These are phyloP conservation scores for Bipolaris sorokiniana DNA, from an alignment of 2,329 filamentous ascomycete genomes.

Conservation along the genomic window DNA sequence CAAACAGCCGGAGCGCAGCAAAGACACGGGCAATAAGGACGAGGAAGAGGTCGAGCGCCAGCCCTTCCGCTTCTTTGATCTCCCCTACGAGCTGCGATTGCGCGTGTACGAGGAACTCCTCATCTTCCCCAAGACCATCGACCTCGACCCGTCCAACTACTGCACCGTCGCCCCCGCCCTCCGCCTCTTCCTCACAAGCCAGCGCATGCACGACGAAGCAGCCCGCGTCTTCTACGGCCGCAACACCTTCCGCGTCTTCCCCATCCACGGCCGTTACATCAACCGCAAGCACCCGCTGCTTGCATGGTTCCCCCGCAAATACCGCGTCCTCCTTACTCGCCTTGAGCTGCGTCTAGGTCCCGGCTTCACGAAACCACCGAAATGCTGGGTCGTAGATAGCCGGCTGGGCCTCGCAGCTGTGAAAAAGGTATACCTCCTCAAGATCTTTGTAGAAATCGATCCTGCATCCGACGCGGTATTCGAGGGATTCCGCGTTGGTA, in stretches of 20 bases:
- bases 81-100: slow-evolving; percentile 61
- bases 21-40: background rate
- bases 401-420: slow-evolving; percentile 69
- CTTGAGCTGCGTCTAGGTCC: slow-evolving; percentile 75
- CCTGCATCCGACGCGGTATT: slow-evolving; percentile 69
- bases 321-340: slow-evolving; percentile 65
- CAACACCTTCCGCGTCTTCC: slow-evolving; percentile 61
- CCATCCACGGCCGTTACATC: slow-evolving; percentile 64
- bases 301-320: slow-evolving; percentile 66
- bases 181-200: slow-evolving; percentile 70
- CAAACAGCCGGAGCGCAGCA: background rate
- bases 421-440: slow-evolving; percentile 63
- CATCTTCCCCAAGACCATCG: slow-evolving; percentile 62
- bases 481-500: slow-evolving; percentile 68
- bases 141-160: slow-evolving; percentile 71
- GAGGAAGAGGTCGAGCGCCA: slow-evolving; percentile 13
- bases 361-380: slow-evolving; percentile 73
- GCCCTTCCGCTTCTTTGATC: slow-evolving; percentile 59
- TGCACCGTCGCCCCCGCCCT: slow-evolving; percentile 65
- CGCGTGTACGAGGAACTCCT: slow-evolving; percentile 57
- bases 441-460: slow-evolving; percentile 74
- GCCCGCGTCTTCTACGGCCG: slow-evolving; percentile 58
- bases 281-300: slow-evolving; percentile 76
- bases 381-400: slow-evolving; percentile 71
- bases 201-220: slow-evolving; percentile 58